Percentiles rank a stretch among this genome's conserved stretches.
Evolutionary conservation across 179 eudicot species (phyloP).

Genomic region (Kewa caespitosa): DNA sequence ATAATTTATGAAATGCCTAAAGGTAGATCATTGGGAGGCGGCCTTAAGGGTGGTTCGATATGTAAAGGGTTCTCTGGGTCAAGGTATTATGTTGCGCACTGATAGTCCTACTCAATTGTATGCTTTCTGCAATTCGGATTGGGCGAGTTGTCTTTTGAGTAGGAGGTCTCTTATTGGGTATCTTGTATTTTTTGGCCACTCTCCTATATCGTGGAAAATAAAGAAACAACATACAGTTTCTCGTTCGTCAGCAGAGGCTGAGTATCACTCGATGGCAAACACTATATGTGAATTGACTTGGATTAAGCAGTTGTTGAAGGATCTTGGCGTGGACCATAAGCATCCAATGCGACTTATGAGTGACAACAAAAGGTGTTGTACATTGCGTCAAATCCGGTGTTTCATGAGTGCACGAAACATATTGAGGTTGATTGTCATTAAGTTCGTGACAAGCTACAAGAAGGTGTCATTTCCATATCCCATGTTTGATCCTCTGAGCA

Average conservation of each 20-base stretch:
- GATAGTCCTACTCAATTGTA: not conserved
- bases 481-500: not conserved
- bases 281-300: not conserved
- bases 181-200: not conserved
- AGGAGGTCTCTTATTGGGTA: not conserved
- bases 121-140: not conserved
- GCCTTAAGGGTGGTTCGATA: not conserved
- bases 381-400: not conserved
- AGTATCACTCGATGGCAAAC: not conserved
- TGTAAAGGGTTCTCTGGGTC: not conserved
- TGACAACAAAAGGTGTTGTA: not conserved
- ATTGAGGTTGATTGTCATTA: not conserved
- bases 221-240: not conserved
- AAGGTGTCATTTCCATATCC: not conserved
- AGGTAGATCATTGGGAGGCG: not conserved
- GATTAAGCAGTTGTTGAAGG: not conserved
- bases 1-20: not conserved
- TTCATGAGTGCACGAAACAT: not conserved
- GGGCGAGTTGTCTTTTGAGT: not conserved
- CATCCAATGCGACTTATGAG: not conserved
- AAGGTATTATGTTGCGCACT: not conserved
- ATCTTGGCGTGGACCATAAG: not conserved
- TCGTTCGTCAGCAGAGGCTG: not conserved
- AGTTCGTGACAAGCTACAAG: not conserved
- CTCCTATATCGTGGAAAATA: not conserved